Percentiles rank a stretch among this genome's conserved stretches.
Conservation (phyloP, 495 filamentous ascomycete species). For the Astrocystis sublimbata region DNA sequence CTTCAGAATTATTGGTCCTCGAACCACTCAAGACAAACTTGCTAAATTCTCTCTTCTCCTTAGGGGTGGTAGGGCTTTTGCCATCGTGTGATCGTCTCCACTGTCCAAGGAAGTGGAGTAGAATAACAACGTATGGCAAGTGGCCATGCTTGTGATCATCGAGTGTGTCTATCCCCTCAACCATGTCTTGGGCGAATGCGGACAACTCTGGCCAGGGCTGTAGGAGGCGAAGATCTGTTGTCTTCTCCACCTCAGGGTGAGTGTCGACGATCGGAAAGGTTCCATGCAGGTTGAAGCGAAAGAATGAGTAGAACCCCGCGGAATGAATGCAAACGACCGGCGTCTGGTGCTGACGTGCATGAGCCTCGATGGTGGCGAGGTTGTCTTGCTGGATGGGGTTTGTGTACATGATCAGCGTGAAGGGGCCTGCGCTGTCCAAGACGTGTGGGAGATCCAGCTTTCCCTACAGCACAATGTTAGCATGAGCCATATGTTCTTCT, state of each 20-base stretch:
- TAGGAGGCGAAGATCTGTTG: slow-evolving; percentile 81
- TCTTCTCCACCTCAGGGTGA: slow-evolving; percentile 85
- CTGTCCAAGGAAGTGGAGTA: slow-evolving; percentile 81
- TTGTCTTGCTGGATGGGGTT: slow-evolving; percentile 63
- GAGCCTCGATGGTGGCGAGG: slow-evolving; percentile 57
- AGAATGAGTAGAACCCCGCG: slow-evolving; percentile 84
- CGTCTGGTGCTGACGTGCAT: slow-evolving; percentile 61
- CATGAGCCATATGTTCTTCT: slow-evolving; percentile 19
- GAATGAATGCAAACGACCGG: slow-evolving; percentile 84
- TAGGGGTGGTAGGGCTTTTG: slow-evolving; percentile 68
- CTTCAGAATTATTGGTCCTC: slow-evolving; percentile 75
- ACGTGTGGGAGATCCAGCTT: slow-evolving; percentile 27
- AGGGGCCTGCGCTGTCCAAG: slow-evolving; percentile 51
- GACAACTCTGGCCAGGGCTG: slow-evolving; percentile 85
- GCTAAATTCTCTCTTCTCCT: slow-evolving; percentile 84
- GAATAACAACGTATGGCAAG: slow-evolving; percentile 81
- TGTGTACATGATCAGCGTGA: slow-evolving; percentile 75
- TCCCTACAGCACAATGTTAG: slow-evolving; percentile 24
- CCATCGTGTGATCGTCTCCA: slow-evolving; percentile 79
- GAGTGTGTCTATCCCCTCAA: slow-evolving; percentile 65
- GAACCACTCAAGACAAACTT: slow-evolving; percentile 64
- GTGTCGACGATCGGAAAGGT: slow-evolving; percentile 95
- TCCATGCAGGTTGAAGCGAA: slow-evolving; percentile 71
- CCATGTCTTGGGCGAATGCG: slow-evolving; percentile 61
- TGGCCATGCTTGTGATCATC: slow-evolving; percentile 87